A percentile compares a stretch with the other conserved stretches of the same genome.
phyloP scores from a whole-genome alignment of 352 stramenopile species.

The Phytophthora multivora region DNA sequence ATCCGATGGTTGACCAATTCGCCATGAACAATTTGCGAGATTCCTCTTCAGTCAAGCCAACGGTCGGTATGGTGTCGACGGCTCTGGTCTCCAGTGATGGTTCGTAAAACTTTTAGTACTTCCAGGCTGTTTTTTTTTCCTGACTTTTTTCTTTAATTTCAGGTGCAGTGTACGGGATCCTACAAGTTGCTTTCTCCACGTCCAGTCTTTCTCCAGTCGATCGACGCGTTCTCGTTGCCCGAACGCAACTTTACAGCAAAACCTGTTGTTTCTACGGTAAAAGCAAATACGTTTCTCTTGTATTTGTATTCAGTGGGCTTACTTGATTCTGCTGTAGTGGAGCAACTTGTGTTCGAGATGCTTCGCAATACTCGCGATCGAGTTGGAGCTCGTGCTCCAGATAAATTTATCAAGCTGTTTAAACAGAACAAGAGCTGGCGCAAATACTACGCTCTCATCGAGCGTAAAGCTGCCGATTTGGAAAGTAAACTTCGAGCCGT shows the following conservation, averaged over 20 bases:
- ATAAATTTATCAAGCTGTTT: slow-evolving; percentile 65
- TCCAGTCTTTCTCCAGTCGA: slow-evolving; percentile 23
- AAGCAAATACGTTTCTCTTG: neutral
- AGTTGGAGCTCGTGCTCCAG: slow-evolving; percentile 43
- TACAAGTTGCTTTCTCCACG: slow-evolving; percentile 52
- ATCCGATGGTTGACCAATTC: slow-evolving; percentile 72
- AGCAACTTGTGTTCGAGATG: slow-evolving; percentile 69
- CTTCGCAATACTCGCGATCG: slow-evolving; percentile 59
- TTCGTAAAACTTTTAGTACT: slow-evolving; percentile 8
- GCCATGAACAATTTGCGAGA: slow-evolving; percentile 30
- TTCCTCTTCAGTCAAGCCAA: slow-evolving; percentile 15
- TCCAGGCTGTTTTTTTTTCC: neutral
- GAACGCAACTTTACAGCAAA: slow-evolving; percentile 39
- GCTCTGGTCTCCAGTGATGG: slow-evolving; percentile 51
- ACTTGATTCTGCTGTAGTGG: slow-evolving; percentile 41
- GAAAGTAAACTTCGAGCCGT: slow-evolving; percentile 42
- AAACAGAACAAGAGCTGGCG: slow-evolving; percentile 80
- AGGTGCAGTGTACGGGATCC: slow-evolving; percentile 53
- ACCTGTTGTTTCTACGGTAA: slow-evolving; percentile 50
- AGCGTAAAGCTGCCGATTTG: slow-evolving; percentile 41
- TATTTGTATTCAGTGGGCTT: neutral
- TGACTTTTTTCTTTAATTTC: slow-evolving; percentile 1
- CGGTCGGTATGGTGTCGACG: slow-evolving; percentile 46
- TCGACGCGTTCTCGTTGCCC: slow-evolving; percentile 20
- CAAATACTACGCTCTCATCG: slow-evolving; percentile 70